Base-by-base conservation (phyloP, 169 alveolate genomes). In the Plasmodium inui region DNA sequence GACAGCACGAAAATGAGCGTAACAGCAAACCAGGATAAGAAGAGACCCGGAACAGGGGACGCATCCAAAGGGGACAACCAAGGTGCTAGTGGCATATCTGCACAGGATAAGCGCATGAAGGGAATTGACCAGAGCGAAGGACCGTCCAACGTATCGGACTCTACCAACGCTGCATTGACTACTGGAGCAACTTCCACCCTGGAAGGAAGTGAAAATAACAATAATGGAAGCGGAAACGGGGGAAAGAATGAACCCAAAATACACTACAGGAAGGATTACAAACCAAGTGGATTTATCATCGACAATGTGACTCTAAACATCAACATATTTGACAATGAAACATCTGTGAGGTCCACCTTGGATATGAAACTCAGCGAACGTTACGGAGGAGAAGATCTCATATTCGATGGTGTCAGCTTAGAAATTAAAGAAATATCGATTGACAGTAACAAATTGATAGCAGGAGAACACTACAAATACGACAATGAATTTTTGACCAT, bases 351-450 rank as follows among this genome's bases (percentile, higher is more conserved):
- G 92, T 83, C 96, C 30, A 82, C 26, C 28, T 76, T 96, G 83
- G 96, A 94, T 96, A 95, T 94, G 97, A 84, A 92, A 19, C 80
- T 92, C 2, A 90, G 86, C 83, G 95, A 84, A 32, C 96, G 95
- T 50, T 94, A 96, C 32, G 83, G 39, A 19, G 97, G 97, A 17
- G 95, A 96, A 26, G 98, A 97, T 86, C 93, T 98, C 83, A 95
- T 96, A 10, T 94, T 98, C 67, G 97, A 97, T 90, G 99, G 98
- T 22, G 98, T 97, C 76, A 98, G 97, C 12, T 96, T 98, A 79
- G 95, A 92, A 61, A 96, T 97, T 73, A 95, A 93, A 76, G 92
- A 93, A 39, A 97, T 98, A 57, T 28, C 74, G 30, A 93, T 98
- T 12, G 95, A 97, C 57, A 98, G 98, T 34, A 83, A 82, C 39